Percentiles rank a stretch among this genome's conserved stretches.
These are phyloP conservation scores for Aphanoascus verrucosus DNA, from an alignment of 2,329 filamentous ascomycete genomes.

Conservation along the genomic window DNA sequence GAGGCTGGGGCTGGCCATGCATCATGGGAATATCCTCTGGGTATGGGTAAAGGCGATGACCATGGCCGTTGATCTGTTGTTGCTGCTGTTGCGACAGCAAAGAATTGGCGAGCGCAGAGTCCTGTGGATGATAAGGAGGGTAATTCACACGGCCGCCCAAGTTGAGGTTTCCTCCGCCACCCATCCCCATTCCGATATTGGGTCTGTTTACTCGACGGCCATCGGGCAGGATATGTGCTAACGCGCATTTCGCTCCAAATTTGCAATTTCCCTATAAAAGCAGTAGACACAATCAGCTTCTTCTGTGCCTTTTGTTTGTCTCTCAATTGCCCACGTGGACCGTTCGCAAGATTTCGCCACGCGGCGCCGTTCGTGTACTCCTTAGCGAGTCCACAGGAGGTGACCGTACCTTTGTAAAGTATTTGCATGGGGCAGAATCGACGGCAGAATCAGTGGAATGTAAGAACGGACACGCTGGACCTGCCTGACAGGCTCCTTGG, in stretches of 20 bases:
- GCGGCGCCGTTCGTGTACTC: background rate
- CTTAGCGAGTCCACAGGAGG: background rate
- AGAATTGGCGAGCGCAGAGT: conserved; percentile 64
- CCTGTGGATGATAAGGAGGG: conserved; percentile 51
- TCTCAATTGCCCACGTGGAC: background rate
- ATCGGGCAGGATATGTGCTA: conserved; percentile 89
- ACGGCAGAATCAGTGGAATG: conserved; percentile 78
- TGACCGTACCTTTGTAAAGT: conserved; percentile 78
- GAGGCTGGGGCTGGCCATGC: conserved; percentile 33
- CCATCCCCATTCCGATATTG: conserved; percentile 35
- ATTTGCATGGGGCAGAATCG: conserved; percentile 88
- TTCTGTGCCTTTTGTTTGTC: background rate
- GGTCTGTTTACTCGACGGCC: conserved; percentile 80
- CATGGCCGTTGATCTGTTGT: conserved; percentile 47
- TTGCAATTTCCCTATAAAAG: conserved; percentile 81
- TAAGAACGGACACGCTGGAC: conserved; percentile 89
- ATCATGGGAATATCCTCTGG: conserved; percentile 37
- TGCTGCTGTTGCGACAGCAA: conserved; percentile 53
- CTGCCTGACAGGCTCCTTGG: conserved; percentile 90
- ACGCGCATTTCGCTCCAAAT: conserved; percentile 94
- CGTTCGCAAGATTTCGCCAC: background rate
- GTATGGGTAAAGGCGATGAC: conserved; percentile 32
- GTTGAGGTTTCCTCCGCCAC: conserved; percentile 52
- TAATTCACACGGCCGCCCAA: conserved; percentile 57
- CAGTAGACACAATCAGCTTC: background rate